Evolutionary conservation across 495 filamentous ascomycete genomes (phyloP).

Genomic region (Penicillium coffeae): DNA sequence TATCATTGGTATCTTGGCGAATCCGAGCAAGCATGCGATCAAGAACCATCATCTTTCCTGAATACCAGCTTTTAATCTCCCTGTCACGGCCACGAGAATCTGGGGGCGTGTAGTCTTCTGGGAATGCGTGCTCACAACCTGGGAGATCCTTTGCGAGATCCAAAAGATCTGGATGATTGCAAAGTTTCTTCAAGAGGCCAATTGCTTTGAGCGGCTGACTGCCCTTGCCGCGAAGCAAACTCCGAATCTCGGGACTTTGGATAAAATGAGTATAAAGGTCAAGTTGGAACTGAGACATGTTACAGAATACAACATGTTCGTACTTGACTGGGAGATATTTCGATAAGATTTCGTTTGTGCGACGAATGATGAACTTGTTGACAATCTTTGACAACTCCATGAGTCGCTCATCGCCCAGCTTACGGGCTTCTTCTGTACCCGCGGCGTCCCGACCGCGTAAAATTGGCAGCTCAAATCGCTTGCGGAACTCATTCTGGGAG

Average conservation of each 20-base stretch:
- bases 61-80: constrained; percentile 94
- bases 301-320: constrained; percentile 99
- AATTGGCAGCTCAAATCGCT: constrained; percentile 91
- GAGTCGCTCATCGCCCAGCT: constrained; percentile 81
- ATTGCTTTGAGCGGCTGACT: constrained; percentile 97
- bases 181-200: constrained; percentile 93
- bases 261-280: constrained; percentile 96
- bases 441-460: constrained; percentile 87
- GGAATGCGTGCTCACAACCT: constrained; percentile 77
- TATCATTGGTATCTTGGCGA: constrained; percentile 94
- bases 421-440: constrained; percentile 75
- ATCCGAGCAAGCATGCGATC: constrained; percentile 98
- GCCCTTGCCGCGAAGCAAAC: constrained; percentile 86
- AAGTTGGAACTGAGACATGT: constrained; percentile 86
- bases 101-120: constrained; percentile 84
- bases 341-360: constrained; percentile 95
- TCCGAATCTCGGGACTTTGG: constrained; percentile 90
- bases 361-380: constrained; percentile 98
- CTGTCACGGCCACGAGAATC: constrained; percentile 85
- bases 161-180: constrained; percentile 95
- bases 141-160: constrained; percentile 80
- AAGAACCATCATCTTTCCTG: constrained; percentile 96
- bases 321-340: constrained; percentile 99
- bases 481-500: constrained; percentile 87
- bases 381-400: constrained; percentile 77